Evolutionary conservation across 225 moss, liverwort and hornwort genomes (phyloP).

Genomic region (Straminergon stramineum): DNA sequence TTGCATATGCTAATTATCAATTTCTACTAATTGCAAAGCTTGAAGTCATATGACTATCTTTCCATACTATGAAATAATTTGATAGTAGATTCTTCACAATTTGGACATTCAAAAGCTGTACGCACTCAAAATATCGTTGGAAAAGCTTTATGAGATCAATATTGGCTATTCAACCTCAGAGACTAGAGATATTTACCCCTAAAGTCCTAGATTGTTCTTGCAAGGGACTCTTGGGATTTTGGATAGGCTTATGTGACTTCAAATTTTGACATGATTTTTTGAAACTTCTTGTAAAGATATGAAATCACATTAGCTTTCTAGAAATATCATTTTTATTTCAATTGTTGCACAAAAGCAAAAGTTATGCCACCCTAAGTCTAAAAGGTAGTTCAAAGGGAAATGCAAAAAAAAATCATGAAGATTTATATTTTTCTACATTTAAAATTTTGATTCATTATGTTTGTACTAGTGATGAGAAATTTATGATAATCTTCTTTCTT

Average conservation of each 20-base stretch:
- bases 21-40: neutral
- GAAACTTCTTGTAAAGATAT: too few species aligned
- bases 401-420: neutral
- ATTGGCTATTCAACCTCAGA: neutral
- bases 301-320: neutral
- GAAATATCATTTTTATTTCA: neutral
- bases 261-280: neutral
- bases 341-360: rapidly evolving
- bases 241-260: neutral
- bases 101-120: neutral
- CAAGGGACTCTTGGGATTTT: neutral
- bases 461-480: too few species aligned
- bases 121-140: neutral
- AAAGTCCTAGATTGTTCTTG: neutral
- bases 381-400: rapidly evolving
- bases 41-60: neutral
- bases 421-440: too few species aligned
- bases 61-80: neutral
- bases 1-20: neutral
- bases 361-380: rapidly evolving
- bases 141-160: neutral
- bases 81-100: neutral
- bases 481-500: too few species aligned
- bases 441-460: neutral
- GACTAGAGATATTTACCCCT: rapidly evolving